Evolutionary conservation across 2,329 filamentous ascomycete genomes (phyloP), one percentile per base, ranked within the genome.

Genomic region (Apiospora phragmitis): DNA sequence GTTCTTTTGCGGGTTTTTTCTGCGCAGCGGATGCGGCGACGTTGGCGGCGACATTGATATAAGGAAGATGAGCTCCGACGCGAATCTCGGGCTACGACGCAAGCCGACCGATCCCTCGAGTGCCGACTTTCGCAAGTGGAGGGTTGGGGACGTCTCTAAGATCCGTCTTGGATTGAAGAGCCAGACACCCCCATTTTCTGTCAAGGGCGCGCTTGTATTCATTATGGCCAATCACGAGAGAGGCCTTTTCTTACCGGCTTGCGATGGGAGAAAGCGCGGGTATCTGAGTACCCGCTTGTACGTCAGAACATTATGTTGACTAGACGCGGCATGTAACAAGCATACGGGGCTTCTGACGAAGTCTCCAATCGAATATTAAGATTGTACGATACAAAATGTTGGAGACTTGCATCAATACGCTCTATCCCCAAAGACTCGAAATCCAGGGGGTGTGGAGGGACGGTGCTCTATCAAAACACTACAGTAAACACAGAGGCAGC

Each of bases 1-100:
- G 67, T 51, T 68, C n/a, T 67, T 66, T 62, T 62, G 55, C 18
- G 55, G 32, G n/a, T 32, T n/a, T 62, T 62, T 62, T 24, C 32
- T n/a, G 55, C 55, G 55, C 55, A 18, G 18, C 32, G 29, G 32
- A 14, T 38, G 32, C 55, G 32, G 3, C 21, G 55, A n/a, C 55
- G 55, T 12, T 38, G 55, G 32, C 55, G 32, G 24, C 51, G 16
- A 35, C 21, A 38, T 62, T 21, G 21, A n/a, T 47, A 47, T 47
- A 5, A 35, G 8, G 35, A n/a, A n/a, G 32, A 38, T 12, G 18
- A 32, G 32, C 29, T 14, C 32, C 9, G 55, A 62, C 55, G 32
- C 3, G 18, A 21, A 32, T 38, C 55, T 14, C n/a, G 32, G 21
- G 55, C 32, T 38, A 38, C 18, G 7, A 32, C 16, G 12, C 16